Conservation (phyloP, 805 yeast genomes). For the Lachancea lanzarotensis region DNA sequence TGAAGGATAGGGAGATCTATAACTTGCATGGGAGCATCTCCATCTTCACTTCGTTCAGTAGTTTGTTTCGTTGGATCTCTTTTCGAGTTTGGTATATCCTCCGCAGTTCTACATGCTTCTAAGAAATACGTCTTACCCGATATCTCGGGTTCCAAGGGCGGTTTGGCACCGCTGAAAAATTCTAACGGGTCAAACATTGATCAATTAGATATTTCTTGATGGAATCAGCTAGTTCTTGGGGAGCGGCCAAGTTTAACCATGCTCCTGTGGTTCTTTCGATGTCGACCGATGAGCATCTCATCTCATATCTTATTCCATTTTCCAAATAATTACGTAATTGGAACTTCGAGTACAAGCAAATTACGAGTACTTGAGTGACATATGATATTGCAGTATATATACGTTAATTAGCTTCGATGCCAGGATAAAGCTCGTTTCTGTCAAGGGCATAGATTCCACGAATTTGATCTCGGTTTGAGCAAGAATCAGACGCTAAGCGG, state of each 20-base stretch:
- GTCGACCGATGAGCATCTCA: neutral
- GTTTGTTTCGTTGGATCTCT: neutral
- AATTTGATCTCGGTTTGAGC: no score
- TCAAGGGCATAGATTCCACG: no score
- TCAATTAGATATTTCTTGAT: neutral
- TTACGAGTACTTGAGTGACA: neutral
- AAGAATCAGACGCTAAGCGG: no score
- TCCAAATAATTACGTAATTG: neutral
- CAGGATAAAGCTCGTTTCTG: no score
- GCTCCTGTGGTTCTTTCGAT: neutral
- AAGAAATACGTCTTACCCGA: neutral
- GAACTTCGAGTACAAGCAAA: neutral
- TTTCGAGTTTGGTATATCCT: neutral
- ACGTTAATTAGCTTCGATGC: neutral
- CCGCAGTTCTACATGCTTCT: neutral
- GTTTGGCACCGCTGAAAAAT: constrained; percentile 9
- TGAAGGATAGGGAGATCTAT: constrained; percentile 51
- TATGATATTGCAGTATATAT: no score
- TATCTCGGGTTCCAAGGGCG: no score
- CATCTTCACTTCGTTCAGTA: no score
- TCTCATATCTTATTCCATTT: neutral
- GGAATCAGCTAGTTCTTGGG: neutral
- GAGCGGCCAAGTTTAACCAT: no score
- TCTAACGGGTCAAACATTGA: constrained; percentile 34
- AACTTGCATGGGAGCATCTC: constrained; percentile 39